Conservation (phyloP, 129 eudicot genomes). For the Dittrichia graveolens region DNA sequence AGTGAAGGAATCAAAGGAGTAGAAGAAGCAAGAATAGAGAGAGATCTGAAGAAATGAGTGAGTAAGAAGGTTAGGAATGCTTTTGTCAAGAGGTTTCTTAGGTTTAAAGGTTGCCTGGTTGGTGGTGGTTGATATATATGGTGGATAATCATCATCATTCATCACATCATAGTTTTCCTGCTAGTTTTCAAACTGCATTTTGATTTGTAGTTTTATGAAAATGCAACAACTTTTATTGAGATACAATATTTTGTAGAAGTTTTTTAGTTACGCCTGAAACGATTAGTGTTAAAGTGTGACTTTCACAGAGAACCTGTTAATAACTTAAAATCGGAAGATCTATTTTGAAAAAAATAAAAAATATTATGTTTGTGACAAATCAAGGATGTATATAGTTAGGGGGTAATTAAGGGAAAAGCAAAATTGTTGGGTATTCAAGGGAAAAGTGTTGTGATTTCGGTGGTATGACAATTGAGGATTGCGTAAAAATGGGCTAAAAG, state of each 20-base stretch:
- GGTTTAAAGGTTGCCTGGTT: slow-evolving; percentile 32
- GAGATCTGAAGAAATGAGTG: slow-evolving; percentile 2
- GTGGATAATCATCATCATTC: slow-evolving; percentile 23
- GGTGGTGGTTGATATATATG: slow-evolving; percentile 32
- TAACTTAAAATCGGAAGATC: too few relatives aligned
- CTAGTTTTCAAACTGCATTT: slow-evolving; percentile 16
- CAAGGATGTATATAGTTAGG: too few relatives aligned
- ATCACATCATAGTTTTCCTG: slow-evolving; percentile 18
- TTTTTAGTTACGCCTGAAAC: too few relatives aligned
- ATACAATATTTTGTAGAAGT: too few relatives aligned
- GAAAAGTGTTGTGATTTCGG: neutral
- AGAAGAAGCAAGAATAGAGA: slow-evolving; percentile 22
- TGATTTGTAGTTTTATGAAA: neutral
- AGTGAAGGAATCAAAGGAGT: slow-evolving; percentile 2
- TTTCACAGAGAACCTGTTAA: too few relatives aligned
- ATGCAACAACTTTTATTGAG: too few relatives aligned
- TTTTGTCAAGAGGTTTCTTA: slow-evolving; percentile 34
- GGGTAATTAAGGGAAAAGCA: too few relatives aligned
- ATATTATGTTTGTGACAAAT: too few relatives aligned
- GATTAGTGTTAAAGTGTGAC: too few relatives aligned
- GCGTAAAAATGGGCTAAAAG: slow-evolving; percentile 28
- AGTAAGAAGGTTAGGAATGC: slow-evolving; percentile 36
- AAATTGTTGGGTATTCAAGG: slow-evolving; percentile 22
- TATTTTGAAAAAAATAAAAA: too few relatives aligned
- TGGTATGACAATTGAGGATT: slow-evolving; percentile 24